These are phyloP conservation scores for Skeletonema menzelii DNA, from an alignment of 108 stramenopile genomes.

Conservation along the genomic window DNA sequence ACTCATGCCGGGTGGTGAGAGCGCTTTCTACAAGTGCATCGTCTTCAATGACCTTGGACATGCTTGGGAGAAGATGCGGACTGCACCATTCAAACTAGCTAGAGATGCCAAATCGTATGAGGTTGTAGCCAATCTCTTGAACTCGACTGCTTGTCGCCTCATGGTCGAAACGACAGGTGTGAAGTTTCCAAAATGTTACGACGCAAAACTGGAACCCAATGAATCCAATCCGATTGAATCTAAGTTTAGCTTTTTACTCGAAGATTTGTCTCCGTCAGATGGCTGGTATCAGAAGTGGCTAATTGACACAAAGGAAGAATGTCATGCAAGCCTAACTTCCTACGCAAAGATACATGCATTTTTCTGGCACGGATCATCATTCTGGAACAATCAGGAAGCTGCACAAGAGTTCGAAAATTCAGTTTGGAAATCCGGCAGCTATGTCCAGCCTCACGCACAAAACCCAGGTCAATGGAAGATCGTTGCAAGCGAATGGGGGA, in stretches of 20 bases:
- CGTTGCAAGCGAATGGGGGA: slow-evolving; percentile 42
- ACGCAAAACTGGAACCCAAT: slow-evolving; percentile 46
- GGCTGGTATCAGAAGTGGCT: slow-evolving; percentile 68
- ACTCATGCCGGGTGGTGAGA: slow-evolving; percentile 13
- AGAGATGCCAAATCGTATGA: slow-evolving; percentile 56
- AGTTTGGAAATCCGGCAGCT: slow-evolving; percentile 63
- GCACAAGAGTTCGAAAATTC: slow-evolving; percentile 44
- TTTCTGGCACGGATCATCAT: slow-evolving; percentile 66
- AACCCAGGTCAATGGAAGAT: slow-evolving; percentile 37
- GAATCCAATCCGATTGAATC: slow-evolving; percentile 40
- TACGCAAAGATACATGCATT: slow-evolving; percentile 69
- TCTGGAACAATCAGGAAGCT: slow-evolving; percentile 49
- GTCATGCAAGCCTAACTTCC: slow-evolving; percentile 38
- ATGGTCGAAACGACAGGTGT: slow-evolving; percentile 48
- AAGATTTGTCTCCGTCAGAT: slow-evolving; percentile 48
- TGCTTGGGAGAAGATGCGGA: slow-evolving; percentile 44
- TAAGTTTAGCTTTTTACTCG: slow-evolving; percentile 50
- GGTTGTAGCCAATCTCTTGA: slow-evolving; percentile 57
- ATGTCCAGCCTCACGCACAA: slow-evolving; percentile 63
- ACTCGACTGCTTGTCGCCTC: slow-evolving; percentile 37
- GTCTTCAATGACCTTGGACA: slow-evolving; percentile 56
- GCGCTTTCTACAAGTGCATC: slow-evolving; percentile 64
- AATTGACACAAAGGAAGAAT: slow-evolving; percentile 23
- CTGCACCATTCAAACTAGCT: slow-evolving; percentile 53
- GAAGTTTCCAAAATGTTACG: slow-evolving; percentile 41